phyloP scores from a whole-genome alignment of 2,329 filamentous ascomycete genomes.

The Microthyrium microscopicum region DNA sequence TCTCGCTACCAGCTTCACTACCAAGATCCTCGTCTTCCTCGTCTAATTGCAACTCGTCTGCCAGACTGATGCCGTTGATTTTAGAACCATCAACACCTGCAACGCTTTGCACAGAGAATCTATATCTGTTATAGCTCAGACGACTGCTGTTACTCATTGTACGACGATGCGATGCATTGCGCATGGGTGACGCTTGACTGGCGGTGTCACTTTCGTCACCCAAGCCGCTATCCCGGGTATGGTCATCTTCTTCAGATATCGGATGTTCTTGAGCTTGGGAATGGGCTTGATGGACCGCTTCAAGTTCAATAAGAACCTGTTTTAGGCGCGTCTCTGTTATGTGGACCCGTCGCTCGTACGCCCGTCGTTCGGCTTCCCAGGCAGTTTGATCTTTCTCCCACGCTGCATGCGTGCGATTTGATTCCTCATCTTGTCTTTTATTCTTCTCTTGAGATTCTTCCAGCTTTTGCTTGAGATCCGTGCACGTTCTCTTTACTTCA shows the following conservation, averaged over 20 bases:
- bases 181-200: conserved; percentile 34
- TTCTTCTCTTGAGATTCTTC: conserved; percentile 64
- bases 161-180: conserved; percentile 38
- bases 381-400: conserved; percentile 72
- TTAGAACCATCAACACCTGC: conserved; percentile 37
- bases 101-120: conserved; percentile 55
- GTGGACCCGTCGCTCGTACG: conserved; percentile 69
- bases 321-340: conserved; percentile 80
- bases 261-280: conserved; percentile 16
- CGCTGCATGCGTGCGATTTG: conserved; percentile 56
- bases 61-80: conserved; percentile 56
- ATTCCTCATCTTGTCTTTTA: conserved; percentile 67
- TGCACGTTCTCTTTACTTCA: conserved; percentile 54
- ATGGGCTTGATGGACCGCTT: conserved; percentile 43
- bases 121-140: conserved; percentile 37
- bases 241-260: conserved; percentile 43
- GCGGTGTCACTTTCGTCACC: conserved; percentile 47
- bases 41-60: conserved; percentile 80
- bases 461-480: conserved; percentile 60
- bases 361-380: conserved; percentile 73
- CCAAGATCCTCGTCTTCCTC: conserved; percentile 48
- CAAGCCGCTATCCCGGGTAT: conserved; percentile 39
- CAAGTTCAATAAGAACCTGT: conserved; percentile 69
- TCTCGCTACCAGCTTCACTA: conserved; percentile 53
- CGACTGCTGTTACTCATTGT: conserved; percentile 36